Conservation (phyloP, 306 rosid species). For the Lablab purpureus region DNA sequence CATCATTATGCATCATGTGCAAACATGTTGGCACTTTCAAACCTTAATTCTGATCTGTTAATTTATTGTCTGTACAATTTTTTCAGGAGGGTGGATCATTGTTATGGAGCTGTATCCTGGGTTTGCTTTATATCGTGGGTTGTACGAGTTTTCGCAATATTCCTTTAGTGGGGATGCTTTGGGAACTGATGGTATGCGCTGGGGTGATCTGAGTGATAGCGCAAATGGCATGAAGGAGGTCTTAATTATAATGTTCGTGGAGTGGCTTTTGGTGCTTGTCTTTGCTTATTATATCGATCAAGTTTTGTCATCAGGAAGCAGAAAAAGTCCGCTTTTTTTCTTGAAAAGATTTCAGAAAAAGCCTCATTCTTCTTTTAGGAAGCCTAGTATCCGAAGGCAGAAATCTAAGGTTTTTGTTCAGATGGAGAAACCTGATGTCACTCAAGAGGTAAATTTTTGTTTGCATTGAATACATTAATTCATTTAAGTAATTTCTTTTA, state of each 20-base stretch:
- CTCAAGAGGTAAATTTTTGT: conserved; percentile 72
- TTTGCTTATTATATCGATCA: conserved; percentile 78
- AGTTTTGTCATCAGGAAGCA: conserved; percentile 63
- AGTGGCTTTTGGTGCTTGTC: conserved; percentile 70
- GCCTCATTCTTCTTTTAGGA: conserved; percentile 53
- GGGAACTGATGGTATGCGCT: conserved; percentile 80
- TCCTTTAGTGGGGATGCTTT: conserved; percentile 56
- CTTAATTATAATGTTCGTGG: conserved; percentile 68
- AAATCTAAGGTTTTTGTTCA: conserved; percentile 73
- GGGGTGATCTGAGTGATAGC: conserved; percentile 72
- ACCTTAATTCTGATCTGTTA: conserved; percentile 31
- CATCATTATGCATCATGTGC: conserved; percentile 23
- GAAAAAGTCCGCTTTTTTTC: conserved; percentile 68
- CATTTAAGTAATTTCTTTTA: conserved; percentile 19
- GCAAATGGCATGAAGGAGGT: conserved; percentile 76
- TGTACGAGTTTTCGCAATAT: conserved; percentile 73
- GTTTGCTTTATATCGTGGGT: conserved; percentile 78
- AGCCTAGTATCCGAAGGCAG: conserved; percentile 64
- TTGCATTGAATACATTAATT: background rate
- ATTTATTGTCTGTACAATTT: conserved; percentile 33
- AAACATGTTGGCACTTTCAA: conserved; percentile 10
- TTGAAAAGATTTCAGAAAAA: conserved; percentile 66
- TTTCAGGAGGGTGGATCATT: conserved; percentile 70
- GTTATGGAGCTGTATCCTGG: conserved; percentile 85
- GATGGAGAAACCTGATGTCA: conserved; percentile 81